A percentile compares a stretch with the other conserved stretches of the same genome.
Conservation (phyloP, 768 basidiomycete species). For the Tylopilus rubrobrunneus region DNA sequence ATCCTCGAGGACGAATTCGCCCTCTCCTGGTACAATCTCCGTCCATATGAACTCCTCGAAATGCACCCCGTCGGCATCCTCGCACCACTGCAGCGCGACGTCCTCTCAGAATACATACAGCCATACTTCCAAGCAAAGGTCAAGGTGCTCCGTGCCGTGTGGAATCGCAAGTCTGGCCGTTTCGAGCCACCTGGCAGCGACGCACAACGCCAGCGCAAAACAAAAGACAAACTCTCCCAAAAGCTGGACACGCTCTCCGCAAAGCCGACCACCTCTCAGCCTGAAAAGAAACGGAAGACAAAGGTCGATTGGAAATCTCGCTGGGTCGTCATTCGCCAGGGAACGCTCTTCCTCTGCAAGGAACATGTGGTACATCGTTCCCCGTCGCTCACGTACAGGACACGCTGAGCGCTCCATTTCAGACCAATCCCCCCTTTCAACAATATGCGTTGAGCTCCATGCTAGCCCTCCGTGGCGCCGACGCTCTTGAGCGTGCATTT, state of each 20-base stretch:
- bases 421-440: conserved; percentile 41
- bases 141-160: conserved; percentile 46
- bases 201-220: neutral
- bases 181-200: conserved; percentile 24
- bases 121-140: conserved; percentile 60
- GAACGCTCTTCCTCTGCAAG: conserved; percentile 51
- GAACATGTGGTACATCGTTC: conserved; percentile 44
- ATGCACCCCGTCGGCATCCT: conserved; percentile 48
- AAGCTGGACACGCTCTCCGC: conserved; percentile 7
- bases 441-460: conserved; percentile 39
- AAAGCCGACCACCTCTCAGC: conserved; percentile 4
- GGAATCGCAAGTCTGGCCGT: conserved; percentile 25
- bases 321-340: conserved; percentile 60
- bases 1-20: conserved; percentile 64
- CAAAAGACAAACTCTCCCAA: conserved; percentile 13
- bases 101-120: conserved; percentile 42
- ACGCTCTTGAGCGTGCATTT: conserved; percentile 36
- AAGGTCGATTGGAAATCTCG: conserved; percentile 60
- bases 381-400: neutral
- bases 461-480: conserved; percentile 40
- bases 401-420: conserved; percentile 3
- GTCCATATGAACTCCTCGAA: conserved; percentile 66
- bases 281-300: conserved; percentile 29
- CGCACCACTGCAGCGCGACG: conserved; percentile 40
- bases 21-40: conserved; percentile 55